These are phyloP conservation scores for Paraconiothyrium sp. DNA, from an alignment of 2,329 filamentous ascomycete genomes.

Conservation along the genomic window DNA sequence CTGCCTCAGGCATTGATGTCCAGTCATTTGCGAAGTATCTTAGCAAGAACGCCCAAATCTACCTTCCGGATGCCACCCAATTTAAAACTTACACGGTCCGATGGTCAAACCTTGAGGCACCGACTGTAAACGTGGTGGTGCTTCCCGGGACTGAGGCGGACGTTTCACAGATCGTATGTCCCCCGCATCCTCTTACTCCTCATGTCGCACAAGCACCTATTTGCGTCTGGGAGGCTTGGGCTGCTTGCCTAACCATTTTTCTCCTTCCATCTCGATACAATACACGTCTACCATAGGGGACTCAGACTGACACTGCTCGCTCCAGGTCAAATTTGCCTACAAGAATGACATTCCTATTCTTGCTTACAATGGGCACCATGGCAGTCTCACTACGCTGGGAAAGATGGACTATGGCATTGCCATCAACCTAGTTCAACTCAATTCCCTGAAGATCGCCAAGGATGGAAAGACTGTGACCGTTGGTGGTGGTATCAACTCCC, in stretches of 20 bases:
- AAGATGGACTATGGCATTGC: constrained; percentile 61
- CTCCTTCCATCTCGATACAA: too few species aligned
- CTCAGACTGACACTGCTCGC: background rate
- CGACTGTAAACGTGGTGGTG: constrained; percentile 31
- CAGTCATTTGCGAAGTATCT: constrained; percentile 27
- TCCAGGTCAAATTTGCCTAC: constrained; percentile 61
- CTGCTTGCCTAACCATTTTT: too few species aligned
- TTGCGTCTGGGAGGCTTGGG: background rate
- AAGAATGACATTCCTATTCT: constrained; percentile 60
- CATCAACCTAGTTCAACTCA: constrained; percentile 60
- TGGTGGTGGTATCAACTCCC: constrained; percentile 59
- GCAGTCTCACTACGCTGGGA: constrained; percentile 60
- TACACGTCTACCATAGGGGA: background rate
- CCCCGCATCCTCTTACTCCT: background rate
- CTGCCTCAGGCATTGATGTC: constrained; percentile 28
- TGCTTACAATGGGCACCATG: constrained; percentile 63
- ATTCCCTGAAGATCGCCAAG: constrained; percentile 52
- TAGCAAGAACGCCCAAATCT: constrained; percentile 27
- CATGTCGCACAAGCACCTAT: background rate
- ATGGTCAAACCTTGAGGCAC: constrained; percentile 32
- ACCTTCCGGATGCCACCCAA: constrained; percentile 23
- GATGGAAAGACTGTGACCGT: constrained; percentile 60
- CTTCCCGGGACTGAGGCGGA: constrained; percentile 31
- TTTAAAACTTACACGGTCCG: constrained; percentile 28
- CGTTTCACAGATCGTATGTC: constrained; percentile 32